A percentile compares a stretch with the other conserved stretches of the same genome.
phyloP scores from a whole-genome alignment of 228 moss, liverwort and hornwort genomes.

The Sphagnum fallax region DNA sequence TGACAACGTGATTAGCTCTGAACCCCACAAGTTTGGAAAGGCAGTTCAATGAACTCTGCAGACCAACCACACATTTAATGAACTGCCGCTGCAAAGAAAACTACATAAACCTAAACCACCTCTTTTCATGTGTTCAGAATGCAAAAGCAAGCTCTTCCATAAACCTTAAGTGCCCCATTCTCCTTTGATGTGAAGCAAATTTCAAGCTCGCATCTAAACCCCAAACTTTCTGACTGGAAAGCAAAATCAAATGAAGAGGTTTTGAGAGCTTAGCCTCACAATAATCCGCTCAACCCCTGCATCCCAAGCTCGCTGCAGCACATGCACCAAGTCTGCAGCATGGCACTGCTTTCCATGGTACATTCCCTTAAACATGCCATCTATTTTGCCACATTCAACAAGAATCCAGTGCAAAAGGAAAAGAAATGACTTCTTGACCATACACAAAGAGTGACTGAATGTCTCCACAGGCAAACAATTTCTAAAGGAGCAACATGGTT shows the following conservation, averaged over 20 bases:
- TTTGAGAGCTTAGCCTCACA: constrained; percentile 31
- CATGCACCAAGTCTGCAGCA: constrained; percentile 47
- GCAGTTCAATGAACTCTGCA: background rate
- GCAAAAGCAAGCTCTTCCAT: no score
- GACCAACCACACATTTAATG: background rate
- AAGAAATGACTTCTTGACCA: background rate
- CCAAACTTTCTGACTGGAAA: no score
- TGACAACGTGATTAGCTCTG: background rate
- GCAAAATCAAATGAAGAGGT: no score
- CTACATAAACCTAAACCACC: no score
- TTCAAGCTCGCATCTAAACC: no score
- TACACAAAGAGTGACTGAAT: background rate
- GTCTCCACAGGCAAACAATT: background rate
- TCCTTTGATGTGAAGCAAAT: no score
- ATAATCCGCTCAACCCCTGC: constrained; percentile 89
- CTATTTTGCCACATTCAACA: constrained; percentile 14
- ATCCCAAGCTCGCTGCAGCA: constrained; percentile 91
- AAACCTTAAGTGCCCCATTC: no score
- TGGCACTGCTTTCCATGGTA: constrained; percentile 86
- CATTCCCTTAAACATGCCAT: constrained; percentile 78
- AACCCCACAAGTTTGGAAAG: background rate
- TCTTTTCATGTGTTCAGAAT: no score
- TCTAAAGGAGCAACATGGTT: background rate
- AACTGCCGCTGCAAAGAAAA: background rate
- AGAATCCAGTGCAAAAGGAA: background rate